Conservation (phyloP, 179 eudicot genomes). For the Corrigiola litoralis region DNA sequence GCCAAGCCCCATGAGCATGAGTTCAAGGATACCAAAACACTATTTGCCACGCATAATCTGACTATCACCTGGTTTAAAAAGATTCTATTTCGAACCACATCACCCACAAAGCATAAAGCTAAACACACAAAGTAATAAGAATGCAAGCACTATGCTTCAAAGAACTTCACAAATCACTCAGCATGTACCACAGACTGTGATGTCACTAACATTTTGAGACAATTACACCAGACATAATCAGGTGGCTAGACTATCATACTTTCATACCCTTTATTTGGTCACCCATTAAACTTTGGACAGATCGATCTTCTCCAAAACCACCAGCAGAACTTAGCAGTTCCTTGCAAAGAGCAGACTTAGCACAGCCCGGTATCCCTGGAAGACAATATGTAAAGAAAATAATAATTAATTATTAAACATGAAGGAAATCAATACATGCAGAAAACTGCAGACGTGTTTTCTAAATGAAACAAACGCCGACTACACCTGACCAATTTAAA, state of each 20-base stretch:
- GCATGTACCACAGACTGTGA: too few relatives aligned
- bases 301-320: constrained; percentile 72
- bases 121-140: background rate
- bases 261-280: constrained; percentile 77
- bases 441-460: background rate
- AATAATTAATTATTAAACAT: background rate
- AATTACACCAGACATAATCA: background rate
- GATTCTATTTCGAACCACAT: too few relatives aligned
- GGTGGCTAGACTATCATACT: background rate
- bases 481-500: too few relatives aligned
- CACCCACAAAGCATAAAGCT: too few relatives aligned
- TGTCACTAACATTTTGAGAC: background rate
- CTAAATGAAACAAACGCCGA: too few relatives aligned
- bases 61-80: too few relatives aligned
- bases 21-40: too few relatives aligned
- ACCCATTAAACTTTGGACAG: constrained; percentile 86
- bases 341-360: constrained; percentile 87
- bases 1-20: too few relatives aligned
- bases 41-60: too few relatives aligned
- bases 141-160: background rate
- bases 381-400: background rate
- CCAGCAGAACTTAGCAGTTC: constrained; percentile 56
- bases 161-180: background rate
- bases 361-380: constrained; percentile 79
- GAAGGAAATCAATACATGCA: too few relatives aligned